Conservation (phyloP, 805 yeast genomes). For the Wickerhamiella domercqiae region DNA sequence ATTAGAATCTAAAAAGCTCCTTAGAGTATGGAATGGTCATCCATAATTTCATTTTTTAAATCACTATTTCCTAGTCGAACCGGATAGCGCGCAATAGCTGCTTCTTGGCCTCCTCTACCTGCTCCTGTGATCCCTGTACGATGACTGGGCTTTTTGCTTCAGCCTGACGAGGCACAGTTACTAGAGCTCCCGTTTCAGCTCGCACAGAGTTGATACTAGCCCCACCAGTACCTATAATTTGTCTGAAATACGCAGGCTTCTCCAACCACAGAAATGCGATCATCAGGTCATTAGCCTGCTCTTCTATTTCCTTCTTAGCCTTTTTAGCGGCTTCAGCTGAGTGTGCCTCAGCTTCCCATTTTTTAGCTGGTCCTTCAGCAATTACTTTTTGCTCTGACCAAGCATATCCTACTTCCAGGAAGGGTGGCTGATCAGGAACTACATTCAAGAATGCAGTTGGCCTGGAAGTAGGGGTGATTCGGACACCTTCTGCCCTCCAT, state of each 20-base stretch:
- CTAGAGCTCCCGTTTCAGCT: conserved; percentile 28
- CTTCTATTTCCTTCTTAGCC: conserved; percentile 35
- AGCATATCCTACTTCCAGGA: not conserved
- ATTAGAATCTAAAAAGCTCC: too few species aligned
- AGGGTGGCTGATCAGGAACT: not conserved
- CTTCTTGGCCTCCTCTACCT: conserved; percentile 10
- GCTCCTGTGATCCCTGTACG: conserved; percentile 5
- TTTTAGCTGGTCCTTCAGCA: too few species aligned
- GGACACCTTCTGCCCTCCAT: conserved; percentile 25
- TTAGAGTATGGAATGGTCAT: too few species aligned
- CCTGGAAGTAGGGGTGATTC: not conserved
- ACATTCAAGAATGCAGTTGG: not conserved
- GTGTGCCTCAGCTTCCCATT: not conserved
- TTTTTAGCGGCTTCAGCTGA: conserved; percentile 5
- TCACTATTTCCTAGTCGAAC: not conserved
- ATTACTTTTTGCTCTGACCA: not conserved
- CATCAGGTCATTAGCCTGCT: conserved; percentile 31
- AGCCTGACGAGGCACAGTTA: conserved; percentile 10
- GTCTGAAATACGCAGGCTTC: conserved; percentile 37
- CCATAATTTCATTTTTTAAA: too few species aligned
- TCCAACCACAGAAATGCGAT: conserved; percentile 51
- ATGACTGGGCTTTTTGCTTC: conserved; percentile 3
- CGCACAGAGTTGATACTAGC: conserved; percentile 47
- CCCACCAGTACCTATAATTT: conserved; percentile 67
- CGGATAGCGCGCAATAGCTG: conserved; percentile 5